A percentile compares a stretch with the other conserved stretches of the same genome.
These are phyloP conservation scores for Sarcodon sp. DNA, from an alignment of 768 basidiomycete species.

Conservation along the genomic window DNA sequence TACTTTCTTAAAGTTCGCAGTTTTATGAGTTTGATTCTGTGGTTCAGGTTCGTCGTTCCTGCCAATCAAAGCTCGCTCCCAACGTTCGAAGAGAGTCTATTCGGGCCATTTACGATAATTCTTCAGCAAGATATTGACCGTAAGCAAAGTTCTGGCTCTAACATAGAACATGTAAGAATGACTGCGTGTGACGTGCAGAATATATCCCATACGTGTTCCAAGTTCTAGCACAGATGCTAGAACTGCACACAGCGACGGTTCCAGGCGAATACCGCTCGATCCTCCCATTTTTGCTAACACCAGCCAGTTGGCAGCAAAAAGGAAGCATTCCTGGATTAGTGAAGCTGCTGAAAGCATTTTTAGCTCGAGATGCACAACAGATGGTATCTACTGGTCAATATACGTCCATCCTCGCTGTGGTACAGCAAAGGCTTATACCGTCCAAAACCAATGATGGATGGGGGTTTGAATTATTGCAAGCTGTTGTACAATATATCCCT, in stretches of 20 bases:
- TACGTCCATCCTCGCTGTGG: slow-evolving; percentile 69
- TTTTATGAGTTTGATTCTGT: background rate
- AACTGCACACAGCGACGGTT: slow-evolving; percentile 52
- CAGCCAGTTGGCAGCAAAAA: slow-evolving; percentile 83
- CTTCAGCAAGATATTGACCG: slow-evolving; percentile 90
- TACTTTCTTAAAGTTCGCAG: background rate
- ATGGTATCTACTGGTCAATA: slow-evolving; percentile 67
- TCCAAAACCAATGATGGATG: slow-evolving; percentile 81
- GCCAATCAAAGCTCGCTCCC: slow-evolving; percentile 54
- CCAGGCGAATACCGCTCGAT: slow-evolving; percentile 71
- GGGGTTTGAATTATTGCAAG: slow-evolving; percentile 84
- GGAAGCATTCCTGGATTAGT: slow-evolving; percentile 93
- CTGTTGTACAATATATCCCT: slow-evolving; percentile 58
- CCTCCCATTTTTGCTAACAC: slow-evolving; percentile 74
- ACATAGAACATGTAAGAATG: background rate
- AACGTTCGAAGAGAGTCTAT: slow-evolving; percentile 70
- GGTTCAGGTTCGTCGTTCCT: slow-evolving; percentile 63
- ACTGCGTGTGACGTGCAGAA: slow-evolving; percentile 33
- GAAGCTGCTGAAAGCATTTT: slow-evolving; percentile 73
- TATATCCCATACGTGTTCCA: slow-evolving; percentile 98
- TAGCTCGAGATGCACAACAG: slow-evolving; percentile 52
- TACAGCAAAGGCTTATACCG: slow-evolving; percentile 83
- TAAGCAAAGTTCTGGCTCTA: slow-evolving; percentile 21
- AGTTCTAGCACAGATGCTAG: slow-evolving; percentile 90
- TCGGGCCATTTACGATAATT: slow-evolving; percentile 80